Evolutionary conservation across 2,329 filamentous ascomycete genomes (phyloP).

Genomic region (Cladosporium sp.): DNA sequence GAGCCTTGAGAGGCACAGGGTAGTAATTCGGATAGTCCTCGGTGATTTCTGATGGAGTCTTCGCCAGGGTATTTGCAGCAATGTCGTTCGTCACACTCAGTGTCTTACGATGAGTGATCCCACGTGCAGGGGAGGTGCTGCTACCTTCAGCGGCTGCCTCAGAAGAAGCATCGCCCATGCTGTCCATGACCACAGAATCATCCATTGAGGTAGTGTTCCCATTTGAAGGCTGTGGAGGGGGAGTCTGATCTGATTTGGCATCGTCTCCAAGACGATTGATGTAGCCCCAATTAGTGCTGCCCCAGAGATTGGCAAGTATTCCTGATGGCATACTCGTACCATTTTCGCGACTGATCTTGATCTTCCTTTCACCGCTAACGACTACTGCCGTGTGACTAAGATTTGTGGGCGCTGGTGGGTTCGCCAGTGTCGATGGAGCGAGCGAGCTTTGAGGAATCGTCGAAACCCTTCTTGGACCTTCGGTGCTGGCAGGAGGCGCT

Average conservation of each 20-base stretch:
- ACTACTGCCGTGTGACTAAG: constrained; percentile 82
- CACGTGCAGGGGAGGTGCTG: neutral
- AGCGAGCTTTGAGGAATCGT: constrained; percentile 60
- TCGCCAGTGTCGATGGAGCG: constrained; percentile 77
- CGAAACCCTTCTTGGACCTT: constrained; percentile 20
- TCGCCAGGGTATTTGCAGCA: constrained; percentile 6
- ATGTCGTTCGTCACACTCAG: constrained; percentile 21
- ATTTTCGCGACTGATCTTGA: constrained; percentile 55
- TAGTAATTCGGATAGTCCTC: constrained; percentile 71
- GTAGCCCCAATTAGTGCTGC: constrained; percentile 75
- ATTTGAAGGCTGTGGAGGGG: neutral
- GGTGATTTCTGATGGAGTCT: constrained; percentile 23
- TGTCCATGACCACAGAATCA: constrained; percentile 16
- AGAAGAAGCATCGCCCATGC: constrained; percentile 8
- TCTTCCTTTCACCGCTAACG: constrained; percentile 70
- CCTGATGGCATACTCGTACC: constrained; percentile 73
- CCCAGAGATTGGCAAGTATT: constrained; percentile 91
- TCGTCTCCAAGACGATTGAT: constrained; percentile 59
- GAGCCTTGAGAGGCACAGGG: constrained; percentile 65
- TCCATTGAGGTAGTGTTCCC: constrained; percentile 6
- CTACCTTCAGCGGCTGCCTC: constrained; percentile 2
- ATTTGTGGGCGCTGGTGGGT: constrained; percentile 76
- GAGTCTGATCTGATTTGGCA: constrained; percentile 29
- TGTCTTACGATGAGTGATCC: constrained; percentile 26
- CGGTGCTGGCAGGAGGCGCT: constrained; percentile 31